Percentiles rank a stretch among this genome's conserved stretches.
phyloP scores from a whole-genome alignment of 305 asterid species.

The Stenogyne calaminthoides region DNA sequence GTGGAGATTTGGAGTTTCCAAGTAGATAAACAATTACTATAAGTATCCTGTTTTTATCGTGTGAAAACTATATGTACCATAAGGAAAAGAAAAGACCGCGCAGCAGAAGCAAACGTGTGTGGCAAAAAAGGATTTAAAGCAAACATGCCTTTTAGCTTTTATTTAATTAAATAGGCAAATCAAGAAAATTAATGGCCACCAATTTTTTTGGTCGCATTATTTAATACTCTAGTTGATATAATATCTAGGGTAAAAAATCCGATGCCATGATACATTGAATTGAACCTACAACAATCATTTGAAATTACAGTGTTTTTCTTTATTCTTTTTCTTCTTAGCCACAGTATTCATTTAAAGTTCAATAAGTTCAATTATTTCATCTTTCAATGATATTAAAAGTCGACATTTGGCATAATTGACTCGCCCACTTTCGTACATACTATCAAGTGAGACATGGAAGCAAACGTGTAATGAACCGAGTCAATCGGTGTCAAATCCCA shows the following conservation, averaged over 20 bases:
- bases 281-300: not conserved
- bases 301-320: too few relatives aligned
- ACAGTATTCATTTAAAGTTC: not conserved
- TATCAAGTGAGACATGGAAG: too few relatives aligned
- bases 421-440: too few relatives aligned
- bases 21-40: too few relatives aligned
- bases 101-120: not conserved
- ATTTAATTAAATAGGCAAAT: not conserved
- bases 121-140: conserved; percentile 6
- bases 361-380: too few relatives aligned
- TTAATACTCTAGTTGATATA: not conserved
- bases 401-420: too few relatives aligned
- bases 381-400: too few relatives aligned
- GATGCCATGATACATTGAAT: not conserved
- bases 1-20: too few relatives aligned
- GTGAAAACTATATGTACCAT: not conserved
- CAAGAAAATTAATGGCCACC: not conserved
- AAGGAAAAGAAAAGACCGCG: not conserved
- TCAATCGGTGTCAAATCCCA: too few relatives aligned
- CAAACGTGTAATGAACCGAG: too few relatives aligned
- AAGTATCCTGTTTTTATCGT: too few relatives aligned
- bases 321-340: too few relatives aligned
- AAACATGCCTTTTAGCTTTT: not conserved
- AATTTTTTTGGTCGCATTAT: not conserved
- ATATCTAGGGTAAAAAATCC: not conserved